phyloP scores from a whole-genome alignment of 768 basidiomycete genomes.

The Termitomyces sp. region DNA sequence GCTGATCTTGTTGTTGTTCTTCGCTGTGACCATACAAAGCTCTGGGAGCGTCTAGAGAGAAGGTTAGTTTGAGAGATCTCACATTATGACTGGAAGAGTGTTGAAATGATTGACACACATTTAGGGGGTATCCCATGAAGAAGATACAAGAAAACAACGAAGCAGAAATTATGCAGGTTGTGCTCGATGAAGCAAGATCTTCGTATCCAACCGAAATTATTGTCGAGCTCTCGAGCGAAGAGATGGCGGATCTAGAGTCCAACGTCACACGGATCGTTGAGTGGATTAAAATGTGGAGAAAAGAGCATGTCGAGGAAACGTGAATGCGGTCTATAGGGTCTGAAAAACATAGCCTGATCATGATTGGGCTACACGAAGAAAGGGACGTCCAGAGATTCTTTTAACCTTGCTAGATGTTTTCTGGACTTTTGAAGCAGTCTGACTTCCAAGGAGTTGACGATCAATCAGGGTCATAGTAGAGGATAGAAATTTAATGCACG shows the following conservation, averaged over 20 bases:
- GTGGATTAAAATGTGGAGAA: constrained; percentile 80
- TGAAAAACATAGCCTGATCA: not conserved
- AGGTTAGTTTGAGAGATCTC: constrained; percentile 44
- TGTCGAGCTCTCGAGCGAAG: constrained; percentile 77
- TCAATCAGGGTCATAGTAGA: not conserved
- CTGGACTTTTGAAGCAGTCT: not conserved
- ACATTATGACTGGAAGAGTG: not conserved
- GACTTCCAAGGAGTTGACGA: too few species aligned
- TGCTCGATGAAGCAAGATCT: constrained; percentile 81
- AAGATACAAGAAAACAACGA: constrained; percentile 99
- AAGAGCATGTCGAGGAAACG: constrained; percentile 24
- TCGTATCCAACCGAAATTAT: constrained; percentile 86
- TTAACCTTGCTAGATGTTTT: not conserved
- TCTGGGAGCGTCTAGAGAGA: constrained; percentile 91
- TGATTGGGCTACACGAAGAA: not conserved
- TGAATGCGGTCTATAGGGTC: not conserved
- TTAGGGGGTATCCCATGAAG: constrained; percentile 78
- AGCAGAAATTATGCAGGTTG: constrained; percentile 95
- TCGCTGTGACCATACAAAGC: constrained; percentile 76
- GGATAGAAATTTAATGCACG: not conserved
- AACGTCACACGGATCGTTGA: constrained; percentile 85
- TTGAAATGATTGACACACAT: not conserved
- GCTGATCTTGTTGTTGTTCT: constrained; percentile 91
- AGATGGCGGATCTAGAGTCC: constrained; percentile 72
- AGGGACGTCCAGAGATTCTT: not conserved